phyloP scores from a whole-genome alignment of 2,329 filamentous ascomycete genomes.

The Cladosporium sp. region DNA sequence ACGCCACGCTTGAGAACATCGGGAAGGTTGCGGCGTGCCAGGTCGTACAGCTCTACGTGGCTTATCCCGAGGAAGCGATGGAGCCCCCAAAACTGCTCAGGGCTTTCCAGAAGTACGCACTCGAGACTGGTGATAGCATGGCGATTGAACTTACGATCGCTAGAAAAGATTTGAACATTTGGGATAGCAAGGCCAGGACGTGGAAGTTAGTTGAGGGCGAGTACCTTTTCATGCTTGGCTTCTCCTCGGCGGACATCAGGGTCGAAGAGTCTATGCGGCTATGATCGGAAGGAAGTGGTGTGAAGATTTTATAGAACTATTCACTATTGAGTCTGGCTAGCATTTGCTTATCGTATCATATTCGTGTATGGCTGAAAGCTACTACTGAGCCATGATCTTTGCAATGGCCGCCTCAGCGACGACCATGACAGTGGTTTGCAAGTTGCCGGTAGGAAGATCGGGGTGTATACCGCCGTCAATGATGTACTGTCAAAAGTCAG shows the following conservation, averaged over 20 bases:
- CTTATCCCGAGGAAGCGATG: slow-evolving; percentile 28
- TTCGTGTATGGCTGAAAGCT: too few species aligned
- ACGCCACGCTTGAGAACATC: slow-evolving; percentile 49
- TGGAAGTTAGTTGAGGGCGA: slow-evolving; percentile 9
- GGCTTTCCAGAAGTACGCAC: slow-evolving; percentile 36
- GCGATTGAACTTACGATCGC: background rate
- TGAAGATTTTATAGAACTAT: too few species aligned
- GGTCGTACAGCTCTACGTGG: slow-evolving; percentile 53
- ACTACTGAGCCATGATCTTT: slow-evolving; percentile 3
- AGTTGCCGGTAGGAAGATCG: slow-evolving; percentile 3
- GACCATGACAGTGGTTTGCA: slow-evolving; percentile 12
- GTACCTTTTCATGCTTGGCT: slow-evolving; percentile 9
- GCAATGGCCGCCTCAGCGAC: slow-evolving; percentile 4
- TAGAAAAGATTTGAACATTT: slow-evolving; percentile 7
- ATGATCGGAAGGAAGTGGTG: too few species aligned
- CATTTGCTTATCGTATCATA: too few species aligned
- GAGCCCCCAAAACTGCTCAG: slow-evolving; percentile 39
- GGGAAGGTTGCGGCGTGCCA: slow-evolving; percentile 49
- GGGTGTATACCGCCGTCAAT: slow-evolving; percentile 63
- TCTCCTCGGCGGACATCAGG: slow-evolving; percentile 7
- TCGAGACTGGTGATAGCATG: slow-evolving; percentile 16
- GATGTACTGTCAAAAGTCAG: slow-evolving; percentile 63
- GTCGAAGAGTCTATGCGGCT: background rate
- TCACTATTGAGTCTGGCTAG: too few species aligned
- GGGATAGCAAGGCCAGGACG: background rate